Evolutionary conservation across 2,329 filamentous ascomycete species (phyloP).

Genomic region (Mariannaea sp.): DNA sequence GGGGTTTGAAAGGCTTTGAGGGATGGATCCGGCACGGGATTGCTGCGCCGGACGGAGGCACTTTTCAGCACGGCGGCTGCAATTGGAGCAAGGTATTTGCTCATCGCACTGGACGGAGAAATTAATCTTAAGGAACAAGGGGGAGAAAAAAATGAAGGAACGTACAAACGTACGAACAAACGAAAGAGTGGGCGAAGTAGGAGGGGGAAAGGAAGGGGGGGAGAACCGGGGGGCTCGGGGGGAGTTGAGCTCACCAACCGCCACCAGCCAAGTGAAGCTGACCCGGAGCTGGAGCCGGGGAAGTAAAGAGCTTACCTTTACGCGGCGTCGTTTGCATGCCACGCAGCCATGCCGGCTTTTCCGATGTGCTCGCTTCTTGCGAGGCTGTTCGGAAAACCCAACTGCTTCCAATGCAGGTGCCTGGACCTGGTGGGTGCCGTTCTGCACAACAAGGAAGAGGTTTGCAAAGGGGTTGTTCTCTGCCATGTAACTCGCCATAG

Average conservation of each 20-base stretch:
- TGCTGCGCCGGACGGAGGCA: background rate
- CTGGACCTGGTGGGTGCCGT: background rate
- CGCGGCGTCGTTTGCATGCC: constrained; percentile 2
- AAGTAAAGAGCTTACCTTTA: too few relatives aligned
- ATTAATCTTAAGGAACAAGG: too few relatives aligned
- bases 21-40: background rate
- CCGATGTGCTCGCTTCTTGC: constrained; percentile 8
- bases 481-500: background rate
- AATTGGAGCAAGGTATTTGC: background rate
- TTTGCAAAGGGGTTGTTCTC: background rate
- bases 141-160: too few relatives aligned
- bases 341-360: constrained; percentile 6
- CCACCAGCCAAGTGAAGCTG: too few relatives aligned
- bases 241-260: too few relatives aligned
- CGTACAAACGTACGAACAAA: too few relatives aligned
- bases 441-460: background rate
- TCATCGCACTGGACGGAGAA: constrained; percentile 13
- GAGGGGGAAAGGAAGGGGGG: too few relatives aligned
- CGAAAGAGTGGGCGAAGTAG: too few relatives aligned
- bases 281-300: too few relatives aligned
- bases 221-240: too few relatives aligned
- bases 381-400: background rate
- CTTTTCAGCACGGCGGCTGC: background rate
- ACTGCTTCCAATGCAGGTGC: background rate
- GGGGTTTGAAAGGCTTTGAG: background rate